These are phyloP conservation scores for Alternaria incomplexa DNA, from an alignment of 2,329 filamentous ascomycete species.

Conservation along the genomic window DNA sequence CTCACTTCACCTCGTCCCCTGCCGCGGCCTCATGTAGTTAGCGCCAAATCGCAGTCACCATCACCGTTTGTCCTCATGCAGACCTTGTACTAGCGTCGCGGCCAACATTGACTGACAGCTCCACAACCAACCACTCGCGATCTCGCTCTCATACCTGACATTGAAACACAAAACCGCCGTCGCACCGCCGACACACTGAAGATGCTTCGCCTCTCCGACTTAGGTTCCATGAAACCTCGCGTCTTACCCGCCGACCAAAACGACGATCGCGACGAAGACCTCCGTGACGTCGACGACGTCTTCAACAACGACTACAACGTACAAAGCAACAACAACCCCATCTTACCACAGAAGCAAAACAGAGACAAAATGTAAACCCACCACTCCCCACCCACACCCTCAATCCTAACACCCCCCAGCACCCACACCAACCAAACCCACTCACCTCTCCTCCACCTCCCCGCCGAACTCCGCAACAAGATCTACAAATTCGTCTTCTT, in stretches of 20 bases:
- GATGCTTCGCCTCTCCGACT: background rate
- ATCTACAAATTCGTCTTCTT: background rate
- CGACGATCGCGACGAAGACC: background rate
- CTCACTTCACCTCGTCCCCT: background rate
- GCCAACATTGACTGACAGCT: background rate
- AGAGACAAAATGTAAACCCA: too few relatives aligned
- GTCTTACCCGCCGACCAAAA: background rate
- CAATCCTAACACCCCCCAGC: background rate
- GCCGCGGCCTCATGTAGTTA: background rate
- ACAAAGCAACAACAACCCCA: background rate
- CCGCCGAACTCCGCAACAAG: background rate
- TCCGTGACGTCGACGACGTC: background rate
- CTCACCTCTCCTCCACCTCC: background rate
- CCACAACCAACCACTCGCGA: accelerated
- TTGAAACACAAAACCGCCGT: background rate
- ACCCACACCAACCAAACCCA: background rate
- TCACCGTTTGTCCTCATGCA: background rate
- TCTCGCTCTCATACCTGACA: background rate
- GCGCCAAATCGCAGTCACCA: background rate
- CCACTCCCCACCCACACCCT: too few relatives aligned
- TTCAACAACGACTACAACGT: background rate
- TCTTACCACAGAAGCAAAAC: too few relatives aligned
- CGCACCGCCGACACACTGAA: background rate
- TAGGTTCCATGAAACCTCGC: background rate
- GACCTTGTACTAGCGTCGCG: background rate